Conservation (phyloP, 225 moss, liverwort and hornwort species). For the Anthoceros angustus region DNA sequence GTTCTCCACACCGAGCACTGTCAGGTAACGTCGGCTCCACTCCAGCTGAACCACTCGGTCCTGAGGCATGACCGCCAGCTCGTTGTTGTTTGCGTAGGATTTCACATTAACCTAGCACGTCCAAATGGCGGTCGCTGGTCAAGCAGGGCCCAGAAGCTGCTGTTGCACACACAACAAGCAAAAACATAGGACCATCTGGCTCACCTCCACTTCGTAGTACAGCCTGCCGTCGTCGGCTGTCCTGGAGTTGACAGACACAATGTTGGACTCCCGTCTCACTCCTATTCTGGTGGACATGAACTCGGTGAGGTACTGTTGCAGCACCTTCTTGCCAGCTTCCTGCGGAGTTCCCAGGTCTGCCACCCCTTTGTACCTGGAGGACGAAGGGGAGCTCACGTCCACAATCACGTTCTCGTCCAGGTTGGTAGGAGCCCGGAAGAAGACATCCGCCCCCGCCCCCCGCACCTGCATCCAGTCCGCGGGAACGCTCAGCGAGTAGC, state of each 20-base stretch:
- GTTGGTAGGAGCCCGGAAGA: conserved; percentile 81
- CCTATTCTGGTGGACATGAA: conserved; percentile 97
- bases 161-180: neutral
- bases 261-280: conserved; percentile 58
- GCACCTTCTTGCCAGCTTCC: conserved; percentile 61
- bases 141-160: neutral
- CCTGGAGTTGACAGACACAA: conserved; percentile 61
- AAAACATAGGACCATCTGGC: neutral
- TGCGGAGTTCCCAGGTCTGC: conserved; percentile 70
- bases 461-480: conserved; percentile 84
- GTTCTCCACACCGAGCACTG: conserved; percentile 87
- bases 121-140: neutral
- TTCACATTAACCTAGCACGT: conserved; percentile 55
- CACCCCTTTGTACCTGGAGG: conserved; percentile 70
- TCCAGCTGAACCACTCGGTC: conserved; percentile 74
- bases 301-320: conserved; percentile 86
- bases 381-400: conserved; percentile 90
- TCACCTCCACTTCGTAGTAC: conserved; percentile 96
- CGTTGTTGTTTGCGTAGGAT: conserved; percentile 81
- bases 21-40: conserved; percentile 83
- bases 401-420: conserved; percentile 84
- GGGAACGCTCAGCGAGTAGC: conserved; percentile 73
- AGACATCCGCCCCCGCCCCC: conserved; percentile 90
- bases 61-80: conserved; percentile 84
- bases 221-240: conserved; percentile 64